A percentile compares a stretch with the other conserved stretches of the same genome.
Conservation (phyloP, 176 grass and related monocot genomes). For the Thinopyrum elongatum region DNA sequence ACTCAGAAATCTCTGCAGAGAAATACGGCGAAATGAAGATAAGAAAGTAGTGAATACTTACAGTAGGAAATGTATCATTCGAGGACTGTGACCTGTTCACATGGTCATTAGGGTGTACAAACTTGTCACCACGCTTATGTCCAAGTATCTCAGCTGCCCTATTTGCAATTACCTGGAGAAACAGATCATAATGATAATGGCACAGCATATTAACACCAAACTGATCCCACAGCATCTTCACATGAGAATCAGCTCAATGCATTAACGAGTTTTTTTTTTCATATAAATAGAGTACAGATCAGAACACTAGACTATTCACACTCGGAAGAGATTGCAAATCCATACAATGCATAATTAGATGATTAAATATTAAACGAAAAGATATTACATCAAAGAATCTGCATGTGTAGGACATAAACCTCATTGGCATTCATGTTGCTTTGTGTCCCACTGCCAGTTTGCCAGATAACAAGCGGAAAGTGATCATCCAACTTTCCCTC, state of each 20-base stretch:
- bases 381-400: not conserved
- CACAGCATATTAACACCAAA: conserved; percentile 4
- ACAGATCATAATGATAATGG: conserved; percentile 23
- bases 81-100: conserved; percentile 98
- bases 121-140: conserved; percentile 82
- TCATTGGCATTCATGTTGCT: conserved; percentile 99
- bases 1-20: conserved; percentile 19
- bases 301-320: not conserved
- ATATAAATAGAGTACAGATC: not conserved
- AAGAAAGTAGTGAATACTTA: conserved; percentile 45
- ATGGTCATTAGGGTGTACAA: conserved; percentile 98
- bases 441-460: conserved; percentile 98
- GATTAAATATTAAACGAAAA: not conserved
- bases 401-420: conserved; percentile 42
- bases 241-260: not conserved
- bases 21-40: conserved; percentile 4
- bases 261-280: not conserved
- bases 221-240: not conserved
- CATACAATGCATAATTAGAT: not conserved
- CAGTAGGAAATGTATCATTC: conserved; percentile 99
- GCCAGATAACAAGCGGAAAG: conserved; percentile 98
- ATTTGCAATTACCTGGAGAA: conserved; percentile 90
- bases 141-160: conserved; percentile 96
- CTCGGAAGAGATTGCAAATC: not conserved
- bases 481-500: conserved; percentile 89